These are phyloP conservation scores for Microbotryum lychnidis-dioicae DNA, from an alignment of 1,284 basidiomycete species.

Conservation along the genomic window DNA sequence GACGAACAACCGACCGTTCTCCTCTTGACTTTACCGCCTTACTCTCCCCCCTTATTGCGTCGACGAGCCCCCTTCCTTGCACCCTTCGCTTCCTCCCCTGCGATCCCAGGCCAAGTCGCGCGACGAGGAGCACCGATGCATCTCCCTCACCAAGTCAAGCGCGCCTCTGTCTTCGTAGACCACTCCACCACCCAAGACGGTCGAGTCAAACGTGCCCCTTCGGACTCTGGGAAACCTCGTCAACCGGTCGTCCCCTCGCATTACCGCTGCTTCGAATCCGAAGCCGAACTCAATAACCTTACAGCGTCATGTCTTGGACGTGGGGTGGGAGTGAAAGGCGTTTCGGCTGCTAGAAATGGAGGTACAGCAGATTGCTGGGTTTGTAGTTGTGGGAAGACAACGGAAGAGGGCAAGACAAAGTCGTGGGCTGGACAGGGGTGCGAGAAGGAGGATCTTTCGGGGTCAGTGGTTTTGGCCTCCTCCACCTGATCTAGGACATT, in stretches of 20 bases:
- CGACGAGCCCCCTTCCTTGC: slow-evolving; percentile 13
- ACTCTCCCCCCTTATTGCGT: slow-evolving; percentile 10
- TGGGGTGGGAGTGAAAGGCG: slow-evolving; percentile 18
- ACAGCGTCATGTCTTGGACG: slow-evolving; percentile 21
- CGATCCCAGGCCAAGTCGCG: background rate
- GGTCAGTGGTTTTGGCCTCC: slow-evolving; percentile 8
- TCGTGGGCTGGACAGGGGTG: slow-evolving; percentile 28
- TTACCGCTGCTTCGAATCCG: slow-evolving; percentile 17
- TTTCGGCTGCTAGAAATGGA: slow-evolving; percentile 3
- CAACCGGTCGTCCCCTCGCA: slow-evolving; percentile 22
- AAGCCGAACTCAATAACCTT: slow-evolving; percentile 7
- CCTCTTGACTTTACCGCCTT: slow-evolving; percentile 18
- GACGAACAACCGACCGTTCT: background rate
- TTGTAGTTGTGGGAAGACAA: slow-evolving; percentile 20
- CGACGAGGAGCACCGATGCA: background rate
- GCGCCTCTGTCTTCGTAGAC: background rate
- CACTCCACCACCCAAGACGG: background rate
- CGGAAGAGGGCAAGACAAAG: slow-evolving; percentile 7
- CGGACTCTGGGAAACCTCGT: no score
- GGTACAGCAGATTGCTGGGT: slow-evolving; percentile 25
- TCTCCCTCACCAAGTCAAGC: slow-evolving; percentile 3
- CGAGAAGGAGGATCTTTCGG: slow-evolving; percentile 27
- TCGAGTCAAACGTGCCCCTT: no score
- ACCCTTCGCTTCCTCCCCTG: slow-evolving; percentile 10
- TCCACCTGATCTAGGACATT: no score